Evolutionary conservation across 2,329 filamentous ascomycete species (phyloP).

Genomic region (Claviceps purpurea): DNA sequence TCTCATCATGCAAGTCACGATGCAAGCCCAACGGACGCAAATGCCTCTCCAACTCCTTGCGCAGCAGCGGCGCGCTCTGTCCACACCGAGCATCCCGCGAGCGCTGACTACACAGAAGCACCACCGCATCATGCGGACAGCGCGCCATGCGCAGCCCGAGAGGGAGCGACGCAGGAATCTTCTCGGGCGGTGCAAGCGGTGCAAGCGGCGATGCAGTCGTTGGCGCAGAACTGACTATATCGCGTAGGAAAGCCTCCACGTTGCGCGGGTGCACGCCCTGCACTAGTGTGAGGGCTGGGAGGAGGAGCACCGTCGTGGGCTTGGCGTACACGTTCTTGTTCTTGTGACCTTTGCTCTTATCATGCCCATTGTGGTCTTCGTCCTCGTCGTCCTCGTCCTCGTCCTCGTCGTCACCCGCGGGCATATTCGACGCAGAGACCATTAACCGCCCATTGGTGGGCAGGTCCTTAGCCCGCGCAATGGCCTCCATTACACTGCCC

Average conservation of each 20-base stretch:
- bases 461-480: slow-evolving; percentile 37
- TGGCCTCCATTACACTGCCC: slow-evolving; percentile 69
- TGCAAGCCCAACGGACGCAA: slow-evolving; percentile 72
- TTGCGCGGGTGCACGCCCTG: slow-evolving; percentile 69
- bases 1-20: slow-evolving; percentile 74
- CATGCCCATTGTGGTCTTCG: slow-evolving; percentile 23
- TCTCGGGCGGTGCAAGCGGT: slow-evolving; percentile 21
- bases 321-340: slow-evolving; percentile 32
- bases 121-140: slow-evolving; percentile 72
- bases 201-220: slow-evolving; percentile 57
- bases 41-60: slow-evolving; percentile 79
- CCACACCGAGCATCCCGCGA: slow-evolving; percentile 94
- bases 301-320: slow-evolving; percentile 68
- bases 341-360: slow-evolving; percentile 18
- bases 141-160: slow-evolving; percentile 24
- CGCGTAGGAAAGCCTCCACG: slow-evolving; percentile 56
- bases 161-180: slow-evolving; percentile 8
- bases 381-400: not conserved
- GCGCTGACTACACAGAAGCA: slow-evolving; percentile 86
- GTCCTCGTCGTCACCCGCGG: slow-evolving; percentile 21
- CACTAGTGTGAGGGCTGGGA: slow-evolving; percentile 72
- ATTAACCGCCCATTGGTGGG: slow-evolving; percentile 66
- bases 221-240: slow-evolving; percentile 56
- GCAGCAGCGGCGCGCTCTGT: slow-evolving; percentile 81
- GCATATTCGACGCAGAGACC: slow-evolving; percentile 86